phyloP scores from a whole-genome alignment of 768 basidiomycete genomes.

The Nevesoporus exiguus region DNA sequence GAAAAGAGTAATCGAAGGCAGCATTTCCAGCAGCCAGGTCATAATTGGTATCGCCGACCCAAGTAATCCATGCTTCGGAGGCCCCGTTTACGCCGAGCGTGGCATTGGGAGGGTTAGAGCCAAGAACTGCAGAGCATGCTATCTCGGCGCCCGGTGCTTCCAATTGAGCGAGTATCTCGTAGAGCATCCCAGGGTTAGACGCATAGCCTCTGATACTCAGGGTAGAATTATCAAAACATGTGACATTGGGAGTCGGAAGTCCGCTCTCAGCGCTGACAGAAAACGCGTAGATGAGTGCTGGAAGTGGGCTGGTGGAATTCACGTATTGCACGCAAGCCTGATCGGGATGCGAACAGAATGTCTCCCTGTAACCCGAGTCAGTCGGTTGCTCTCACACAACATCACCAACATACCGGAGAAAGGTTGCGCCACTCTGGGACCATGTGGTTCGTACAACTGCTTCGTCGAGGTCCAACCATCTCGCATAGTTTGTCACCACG shows the following conservation, averaged over 20 bases:
- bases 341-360: slow-evolving; percentile 67
- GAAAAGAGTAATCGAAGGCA: slow-evolving; percentile 57
- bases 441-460: slow-evolving; percentile 57
- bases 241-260: slow-evolving; percentile 55
- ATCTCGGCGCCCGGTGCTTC: slow-evolving; percentile 32
- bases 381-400: not conserved
- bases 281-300: slow-evolving; percentile 45
- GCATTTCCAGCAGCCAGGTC: slow-evolving; percentile 57
- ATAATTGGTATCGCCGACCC: slow-evolving; percentile 75
- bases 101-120: slow-evolving; percentile 38
- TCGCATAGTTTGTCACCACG: slow-evolving; percentile 41
- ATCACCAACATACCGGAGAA: slow-evolving; percentile 42
- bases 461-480: slow-evolving; percentile 70
- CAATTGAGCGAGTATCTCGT: slow-evolving; percentile 59
- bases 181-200: slow-evolving; percentile 58
- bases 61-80: slow-evolving; percentile 60
- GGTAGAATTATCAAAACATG: slow-evolving; percentile 55
- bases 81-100: slow-evolving; percentile 46
- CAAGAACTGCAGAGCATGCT: slow-evolving; percentile 31
- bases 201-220: slow-evolving; percentile 53
- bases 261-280: slow-evolving; percentile 43
- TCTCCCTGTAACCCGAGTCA: slow-evolving; percentile 34
- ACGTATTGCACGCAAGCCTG: slow-evolving; percentile 61
- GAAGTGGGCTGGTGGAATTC: slow-evolving; percentile 35
- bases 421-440: slow-evolving; percentile 47